phyloP scores from a whole-genome alignment of 192 early-diverging fungal genomes.

The Dissophora globulifera region DNA sequence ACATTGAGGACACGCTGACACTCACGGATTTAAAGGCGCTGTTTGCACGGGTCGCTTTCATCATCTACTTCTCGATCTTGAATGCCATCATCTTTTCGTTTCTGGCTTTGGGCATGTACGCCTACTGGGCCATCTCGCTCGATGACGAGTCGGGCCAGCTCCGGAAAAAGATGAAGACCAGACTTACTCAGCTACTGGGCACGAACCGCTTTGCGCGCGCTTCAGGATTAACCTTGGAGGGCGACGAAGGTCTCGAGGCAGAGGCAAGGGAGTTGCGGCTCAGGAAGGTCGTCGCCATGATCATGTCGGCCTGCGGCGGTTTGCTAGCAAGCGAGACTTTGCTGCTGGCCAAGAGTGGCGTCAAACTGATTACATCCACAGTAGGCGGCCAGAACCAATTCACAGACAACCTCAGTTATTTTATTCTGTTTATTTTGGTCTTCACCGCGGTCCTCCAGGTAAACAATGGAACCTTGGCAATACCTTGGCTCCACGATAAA shows the following conservation, averaged over 20 bases:
- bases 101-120: constrained; percentile 56
- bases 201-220: constrained; percentile 41
- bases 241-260: constrained; percentile 25
- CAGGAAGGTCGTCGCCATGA: constrained; percentile 64
- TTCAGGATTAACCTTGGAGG: constrained; percentile 40
- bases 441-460: constrained; percentile 67
- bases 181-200: constrained; percentile 20
- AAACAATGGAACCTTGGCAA: too few species aligned
- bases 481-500: too few species aligned
- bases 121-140: constrained; percentile 53
- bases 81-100: constrained; percentile 56
- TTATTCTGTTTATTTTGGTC: constrained; percentile 60
- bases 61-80: constrained; percentile 63
- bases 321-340: constrained; percentile 68
- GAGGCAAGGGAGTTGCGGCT: constrained; percentile 43
- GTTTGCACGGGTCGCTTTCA: constrained; percentile 58
- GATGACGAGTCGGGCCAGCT: constrained; percentile 36
- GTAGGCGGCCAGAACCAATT: constrained; percentile 61
- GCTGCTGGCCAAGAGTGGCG: constrained; percentile 66
- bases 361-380: constrained; percentile 29
- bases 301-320: constrained; percentile 66
- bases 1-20: constrained; percentile 62
- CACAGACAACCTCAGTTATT: constrained; percentile 62
- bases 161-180: constrained; percentile 40
- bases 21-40: constrained; percentile 59